Percentiles rank a stretch among this genome's conserved stretches.
Conservation (phyloP, 441 rosid genomes). For the Isatis lusitanica region DNA sequence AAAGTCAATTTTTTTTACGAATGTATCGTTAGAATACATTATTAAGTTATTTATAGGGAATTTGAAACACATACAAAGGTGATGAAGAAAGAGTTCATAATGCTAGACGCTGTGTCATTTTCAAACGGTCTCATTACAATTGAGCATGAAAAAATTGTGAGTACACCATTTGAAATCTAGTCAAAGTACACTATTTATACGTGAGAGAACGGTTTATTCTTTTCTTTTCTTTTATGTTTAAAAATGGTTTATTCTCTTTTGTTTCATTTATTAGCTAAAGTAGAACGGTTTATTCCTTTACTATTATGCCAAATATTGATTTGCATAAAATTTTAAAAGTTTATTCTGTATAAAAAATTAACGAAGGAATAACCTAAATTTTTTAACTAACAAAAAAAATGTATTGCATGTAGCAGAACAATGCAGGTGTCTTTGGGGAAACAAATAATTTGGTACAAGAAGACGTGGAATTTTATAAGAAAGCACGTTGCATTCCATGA, state of each 20-base stretch:
- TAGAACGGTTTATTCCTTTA: too few relatives aligned
- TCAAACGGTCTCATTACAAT: not conserved
- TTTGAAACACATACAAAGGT: slow-evolving; percentile 8
- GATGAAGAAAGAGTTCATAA: not conserved
- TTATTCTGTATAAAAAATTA: not conserved
- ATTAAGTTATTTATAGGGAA: not conserved
- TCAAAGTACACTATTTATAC: slow-evolving; percentile 11
- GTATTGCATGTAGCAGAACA: not conserved
- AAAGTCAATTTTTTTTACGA: not conserved
- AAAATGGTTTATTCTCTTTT: too few relatives aligned
- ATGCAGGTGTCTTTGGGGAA: slow-evolving; percentile 6
- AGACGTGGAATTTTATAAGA: slow-evolving; percentile 10
- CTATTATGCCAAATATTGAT: too few relatives aligned
- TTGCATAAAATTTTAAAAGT: too few relatives aligned
- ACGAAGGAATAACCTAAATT: too few relatives aligned
- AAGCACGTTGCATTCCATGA: slow-evolving; percentile 3
- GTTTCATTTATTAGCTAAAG: too few relatives aligned
- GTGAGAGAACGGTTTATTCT: not conserved
- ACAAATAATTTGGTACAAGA: not conserved
- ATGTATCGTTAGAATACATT: not conserved
- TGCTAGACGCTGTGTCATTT: slow-evolving; percentile 15
- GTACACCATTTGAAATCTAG: slow-evolving; percentile 7
- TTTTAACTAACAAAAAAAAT: not conserved
- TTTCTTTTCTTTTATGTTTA: too few relatives aligned
- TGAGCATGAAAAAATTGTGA: slow-evolving; percentile 22